These are phyloP conservation scores for Xylaria sp. DNA, from an alignment of 2,329 filamentous ascomycete species.

Conservation along the genomic window DNA sequence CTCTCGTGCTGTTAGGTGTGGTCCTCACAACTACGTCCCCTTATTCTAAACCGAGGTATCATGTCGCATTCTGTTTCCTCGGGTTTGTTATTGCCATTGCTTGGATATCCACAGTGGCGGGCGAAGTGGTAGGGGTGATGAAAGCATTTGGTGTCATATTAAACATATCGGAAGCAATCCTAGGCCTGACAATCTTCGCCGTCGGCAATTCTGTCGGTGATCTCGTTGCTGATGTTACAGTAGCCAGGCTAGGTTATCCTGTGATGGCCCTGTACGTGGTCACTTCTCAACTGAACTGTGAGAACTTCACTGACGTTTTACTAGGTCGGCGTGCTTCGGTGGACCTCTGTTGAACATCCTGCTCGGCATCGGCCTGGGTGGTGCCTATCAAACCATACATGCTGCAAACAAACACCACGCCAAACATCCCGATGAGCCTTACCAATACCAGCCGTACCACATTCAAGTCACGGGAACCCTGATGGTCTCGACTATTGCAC, in stretches of 20 bases:
- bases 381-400: slow-evolving; percentile 85
- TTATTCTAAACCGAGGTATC: slow-evolving; percentile 75
- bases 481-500: slow-evolving; percentile 83
- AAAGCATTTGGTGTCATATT: slow-evolving; percentile 93
- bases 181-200: slow-evolving; percentile 95
- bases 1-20: slow-evolving; percentile 72
- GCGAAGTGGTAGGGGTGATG: slow-evolving; percentile 93
- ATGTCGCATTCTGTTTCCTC: slow-evolving; percentile 83
- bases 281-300: neutral
- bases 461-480: slow-evolving; percentile 88
- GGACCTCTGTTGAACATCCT: slow-evolving; percentile 98
- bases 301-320: slow-evolving; percentile 34
- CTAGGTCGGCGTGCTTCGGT: slow-evolving; percentile 90
- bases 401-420: slow-evolving; percentile 72
- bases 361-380: slow-evolving; percentile 91
- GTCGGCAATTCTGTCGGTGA: slow-evolving; percentile 96
- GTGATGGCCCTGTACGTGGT: slow-evolving; percentile 84
- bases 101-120: slow-evolving; percentile 96
- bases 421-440: slow-evolving; percentile 72
- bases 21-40: slow-evolving; percentile 77
- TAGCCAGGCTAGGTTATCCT: slow-evolving; percentile 91
- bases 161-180: slow-evolving; percentile 91
- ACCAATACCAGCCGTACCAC: slow-evolving; percentile 79
- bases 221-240: slow-evolving; percentile 92
- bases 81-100: slow-evolving; percentile 92